A percentile compares a stretch with the other conserved stretches of the same genome.
Evolutionary conservation across 2,329 filamentous ascomycete species (phyloP).

Genomic region (Ophiosphaerella herpotricha): DNA sequence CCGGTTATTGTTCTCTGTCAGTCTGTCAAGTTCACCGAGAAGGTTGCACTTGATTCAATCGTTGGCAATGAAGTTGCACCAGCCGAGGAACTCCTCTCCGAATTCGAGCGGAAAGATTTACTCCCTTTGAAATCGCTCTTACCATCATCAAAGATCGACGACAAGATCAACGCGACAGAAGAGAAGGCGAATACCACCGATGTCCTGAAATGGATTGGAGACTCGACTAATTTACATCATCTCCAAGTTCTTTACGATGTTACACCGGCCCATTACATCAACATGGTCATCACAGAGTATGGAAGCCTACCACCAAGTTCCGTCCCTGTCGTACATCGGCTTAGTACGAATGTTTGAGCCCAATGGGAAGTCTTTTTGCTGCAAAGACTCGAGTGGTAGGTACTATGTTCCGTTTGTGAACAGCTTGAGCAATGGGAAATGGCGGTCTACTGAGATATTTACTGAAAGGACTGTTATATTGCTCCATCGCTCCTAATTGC

Average conservation of each 20-base stretch:
- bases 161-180: constrained; percentile 26
- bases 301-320: constrained; percentile 85
- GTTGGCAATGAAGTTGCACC: constrained; percentile 92
- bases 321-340: constrained; percentile 73
- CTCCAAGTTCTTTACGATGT: constrained; percentile 88
- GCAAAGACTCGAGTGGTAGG: background rate
- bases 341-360: constrained; percentile 48
- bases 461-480: too few relatives aligned
- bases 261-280: constrained; percentile 83
- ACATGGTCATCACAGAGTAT: constrained; percentile 88
- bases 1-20: constrained; percentile 91
- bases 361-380: background rate
- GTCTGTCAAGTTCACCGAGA: constrained; percentile 91
- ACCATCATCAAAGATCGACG: constrained; percentile 27
- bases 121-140: constrained; percentile 37
- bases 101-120: constrained; percentile 37
- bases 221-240: constrained; percentile 57
- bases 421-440: background rate
- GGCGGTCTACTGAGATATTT: too few relatives aligned
- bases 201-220: constrained; percentile 45
- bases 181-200: constrained; percentile 29
- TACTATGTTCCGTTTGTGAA: background rate
- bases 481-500: too few relatives aligned
- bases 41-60: constrained; percentile 88
- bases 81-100: constrained; percentile 64